phyloP scores from a whole-genome alignment of 495 filamentous ascomycete genomes.

The Penicillium silybi region DNA sequence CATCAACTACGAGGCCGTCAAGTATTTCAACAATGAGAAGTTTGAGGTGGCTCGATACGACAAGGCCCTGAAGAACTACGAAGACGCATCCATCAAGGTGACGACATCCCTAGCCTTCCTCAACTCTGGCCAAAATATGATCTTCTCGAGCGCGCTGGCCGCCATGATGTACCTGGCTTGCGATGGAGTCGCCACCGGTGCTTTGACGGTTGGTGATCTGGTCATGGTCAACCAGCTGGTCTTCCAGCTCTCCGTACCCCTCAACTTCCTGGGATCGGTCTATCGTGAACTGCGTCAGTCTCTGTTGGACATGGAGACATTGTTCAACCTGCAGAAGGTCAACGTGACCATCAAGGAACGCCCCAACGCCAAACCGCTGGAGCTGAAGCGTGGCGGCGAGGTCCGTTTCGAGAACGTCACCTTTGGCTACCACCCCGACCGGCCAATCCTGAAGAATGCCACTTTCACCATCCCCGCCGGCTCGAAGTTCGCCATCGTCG shows the following conservation, averaged over 20 bases:
- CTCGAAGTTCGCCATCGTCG: slow-evolving; percentile 93
- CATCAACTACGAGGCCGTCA: slow-evolving; percentile 98
- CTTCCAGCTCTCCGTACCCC: slow-evolving; percentile 91
- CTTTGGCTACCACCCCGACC: slow-evolving; percentile 85
- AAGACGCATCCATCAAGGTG: slow-evolving; percentile 93
- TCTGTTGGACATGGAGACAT: slow-evolving; percentile 93
- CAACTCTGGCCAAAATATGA: slow-evolving; percentile 97
- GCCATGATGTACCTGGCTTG: slow-evolving; percentile 98
- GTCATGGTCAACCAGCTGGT: slow-evolving; percentile 99
- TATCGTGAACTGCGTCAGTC: slow-evolving; percentile 95
- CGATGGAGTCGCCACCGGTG: slow-evolving; percentile 76
- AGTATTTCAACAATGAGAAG: slow-evolving; percentile 98
- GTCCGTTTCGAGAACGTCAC: slow-evolving; percentile 93
- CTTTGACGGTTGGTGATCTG: slow-evolving; percentile 87
- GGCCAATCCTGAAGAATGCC: slow-evolving; percentile 82
- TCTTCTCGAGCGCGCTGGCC: slow-evolving; percentile 91
- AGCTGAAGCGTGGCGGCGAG: slow-evolving; percentile 72
- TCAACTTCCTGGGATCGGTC: slow-evolving; percentile 94
- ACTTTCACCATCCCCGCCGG: slow-evolving; percentile 88
- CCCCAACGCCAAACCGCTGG: slow-evolving; percentile 65
- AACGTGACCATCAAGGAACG: slow-evolving; percentile 81
- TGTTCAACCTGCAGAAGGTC: slow-evolving; percentile 98
- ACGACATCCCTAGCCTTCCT: slow-evolving; percentile 88
- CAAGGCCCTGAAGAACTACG: slow-evolving; percentile 77
- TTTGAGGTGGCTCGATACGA: slow-evolving; percentile 92